These are phyloP conservation scores for Botrytis hyacinthi DNA, from an alignment of 2,329 filamentous ascomycete genomes.

Conservation along the genomic window DNA sequence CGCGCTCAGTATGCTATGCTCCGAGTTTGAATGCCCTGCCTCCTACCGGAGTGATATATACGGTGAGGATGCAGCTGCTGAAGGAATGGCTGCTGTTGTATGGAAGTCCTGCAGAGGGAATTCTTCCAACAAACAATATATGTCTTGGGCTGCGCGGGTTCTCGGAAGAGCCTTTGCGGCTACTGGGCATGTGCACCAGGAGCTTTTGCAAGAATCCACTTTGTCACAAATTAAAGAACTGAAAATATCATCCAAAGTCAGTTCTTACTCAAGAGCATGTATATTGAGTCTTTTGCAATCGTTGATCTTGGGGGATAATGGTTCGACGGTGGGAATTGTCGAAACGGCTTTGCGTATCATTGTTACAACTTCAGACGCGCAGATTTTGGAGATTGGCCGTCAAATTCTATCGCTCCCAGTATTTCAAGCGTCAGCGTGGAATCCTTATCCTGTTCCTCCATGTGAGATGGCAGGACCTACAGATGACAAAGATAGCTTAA, in stretches of 20 bases:
- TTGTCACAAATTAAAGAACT: constrained; percentile 47
- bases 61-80: constrained; percentile 62
- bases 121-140: constrained; percentile 64
- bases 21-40: constrained; percentile 64
- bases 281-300: constrained; percentile 61
- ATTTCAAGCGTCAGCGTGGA: constrained; percentile 56
- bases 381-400: constrained; percentile 51
- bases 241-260: constrained; percentile 31
- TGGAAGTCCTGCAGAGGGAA: constrained; percentile 73
- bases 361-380: constrained; percentile 45
- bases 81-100: constrained; percentile 61
- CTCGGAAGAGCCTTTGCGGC: constrained; percentile 81
- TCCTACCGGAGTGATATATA: constrained; percentile 65
- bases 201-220: constrained; percentile 59
- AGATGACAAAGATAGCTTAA: constrained; percentile 18
- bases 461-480: constrained; percentile 44
- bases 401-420: constrained; percentile 52
- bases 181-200: constrained; percentile 64
- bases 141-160: constrained; percentile 81
- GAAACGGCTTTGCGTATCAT: constrained; percentile 59
- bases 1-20: constrained; percentile 71
- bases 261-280: constrained; percentile 59
- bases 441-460: constrained; percentile 52
- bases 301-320: constrained; percentile 58
- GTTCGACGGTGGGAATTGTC: constrained; percentile 55